phyloP scores from a whole-genome alignment of 2,329 filamentous ascomycete species.

The Mycosphaerella arachidis region DNA sequence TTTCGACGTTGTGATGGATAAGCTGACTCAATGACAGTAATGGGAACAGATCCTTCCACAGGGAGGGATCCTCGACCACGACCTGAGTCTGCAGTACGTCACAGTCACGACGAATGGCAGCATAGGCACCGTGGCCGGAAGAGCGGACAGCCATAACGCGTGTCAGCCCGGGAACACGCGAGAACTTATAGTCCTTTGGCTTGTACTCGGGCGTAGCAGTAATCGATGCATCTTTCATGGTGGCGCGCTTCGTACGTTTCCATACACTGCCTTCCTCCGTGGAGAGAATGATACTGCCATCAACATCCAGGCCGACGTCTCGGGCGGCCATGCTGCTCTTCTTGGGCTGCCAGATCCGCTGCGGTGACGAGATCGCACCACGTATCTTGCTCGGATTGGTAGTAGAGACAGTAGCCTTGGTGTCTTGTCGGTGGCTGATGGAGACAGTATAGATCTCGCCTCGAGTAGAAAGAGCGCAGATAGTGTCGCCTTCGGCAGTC shows the following conservation, averaged over 20 bases:
- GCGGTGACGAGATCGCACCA: slow-evolving; percentile 70
- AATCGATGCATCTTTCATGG: slow-evolving; percentile 64
- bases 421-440: slow-evolving; percentile 65
- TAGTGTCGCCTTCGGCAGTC: slow-evolving; percentile 81
- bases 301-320: slow-evolving; percentile 84
- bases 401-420: slow-evolving; percentile 63
- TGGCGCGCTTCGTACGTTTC: slow-evolving; percentile 77
- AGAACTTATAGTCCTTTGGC: slow-evolving; percentile 90
- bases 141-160: slow-evolving; percentile 79
- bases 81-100: slow-evolving; percentile 73
- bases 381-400: slow-evolving; percentile 90
- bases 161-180: slow-evolving; percentile 81
- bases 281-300: slow-evolving; percentile 90
- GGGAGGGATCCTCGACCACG: slow-evolving; percentile 57
- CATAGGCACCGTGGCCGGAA: slow-evolving; percentile 85
- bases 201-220: slow-evolving; percentile 53
- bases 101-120: slow-evolving; percentile 78
- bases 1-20: slow-evolving; percentile 12
- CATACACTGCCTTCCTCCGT: slow-evolving; percentile 91
- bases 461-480: slow-evolving; percentile 76
- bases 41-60: slow-evolving; percentile 70
- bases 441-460: slow-evolving; percentile 86
- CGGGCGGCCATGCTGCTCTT: slow-evolving; percentile 79
- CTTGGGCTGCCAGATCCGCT: slow-evolving; percentile 81
- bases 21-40: slow-evolving; percentile 66